Percentiles rank a stretch among this genome's conserved stretches.
These are phyloP conservation scores for Russula virescens DNA, from an alignment of 768 basidiomycete species.

Conservation along the genomic window DNA sequence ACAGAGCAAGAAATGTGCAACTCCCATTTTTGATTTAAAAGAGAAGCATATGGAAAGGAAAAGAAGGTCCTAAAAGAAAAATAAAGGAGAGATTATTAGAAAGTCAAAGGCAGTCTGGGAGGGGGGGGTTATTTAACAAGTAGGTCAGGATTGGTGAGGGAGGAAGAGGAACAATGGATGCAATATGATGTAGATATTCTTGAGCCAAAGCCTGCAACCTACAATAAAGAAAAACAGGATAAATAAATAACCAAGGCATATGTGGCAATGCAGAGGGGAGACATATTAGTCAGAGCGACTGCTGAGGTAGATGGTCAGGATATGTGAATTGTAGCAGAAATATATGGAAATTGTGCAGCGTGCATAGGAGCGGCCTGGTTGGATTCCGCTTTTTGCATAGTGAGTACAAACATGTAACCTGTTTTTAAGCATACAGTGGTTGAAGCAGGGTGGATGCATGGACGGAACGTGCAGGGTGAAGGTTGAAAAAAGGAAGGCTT, in stretches of 20 bases:
- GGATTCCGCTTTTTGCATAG: slow-evolving; percentile 16
- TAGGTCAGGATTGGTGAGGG: background rate
- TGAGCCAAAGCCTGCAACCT: slow-evolving; percentile 18
- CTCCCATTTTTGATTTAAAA: background rate
- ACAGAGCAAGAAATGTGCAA: background rate
- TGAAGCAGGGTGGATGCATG: background rate
- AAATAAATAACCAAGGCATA: slow-evolving; percentile 2
- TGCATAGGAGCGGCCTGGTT: background rate
- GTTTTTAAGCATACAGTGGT: slow-evolving; percentile 14
- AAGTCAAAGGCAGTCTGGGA: slow-evolving; percentile 1
- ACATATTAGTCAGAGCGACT: slow-evolving; percentile 10
- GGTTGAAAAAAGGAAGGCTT: background rate
- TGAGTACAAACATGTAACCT: slow-evolving; percentile 18
- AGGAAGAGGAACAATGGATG: background rate
- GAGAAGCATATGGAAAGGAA: background rate
- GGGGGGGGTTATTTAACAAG: slow-evolving; percentile 2
- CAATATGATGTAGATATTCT: slow-evolving; percentile 1
- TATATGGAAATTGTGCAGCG: slow-evolving; percentile 1
- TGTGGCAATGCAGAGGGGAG: background rate
- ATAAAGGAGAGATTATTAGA: background rate
- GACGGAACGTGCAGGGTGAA: slow-evolving; percentile 11
- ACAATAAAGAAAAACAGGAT: background rate
- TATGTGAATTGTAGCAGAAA: slow-evolving; percentile 4
- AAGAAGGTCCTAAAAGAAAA: background rate
- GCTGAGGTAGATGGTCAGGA: background rate